These are phyloP conservation scores for Penicillium coprophilum DNA, from an alignment of 495 filamentous ascomycete species.

Conservation along the genomic window DNA sequence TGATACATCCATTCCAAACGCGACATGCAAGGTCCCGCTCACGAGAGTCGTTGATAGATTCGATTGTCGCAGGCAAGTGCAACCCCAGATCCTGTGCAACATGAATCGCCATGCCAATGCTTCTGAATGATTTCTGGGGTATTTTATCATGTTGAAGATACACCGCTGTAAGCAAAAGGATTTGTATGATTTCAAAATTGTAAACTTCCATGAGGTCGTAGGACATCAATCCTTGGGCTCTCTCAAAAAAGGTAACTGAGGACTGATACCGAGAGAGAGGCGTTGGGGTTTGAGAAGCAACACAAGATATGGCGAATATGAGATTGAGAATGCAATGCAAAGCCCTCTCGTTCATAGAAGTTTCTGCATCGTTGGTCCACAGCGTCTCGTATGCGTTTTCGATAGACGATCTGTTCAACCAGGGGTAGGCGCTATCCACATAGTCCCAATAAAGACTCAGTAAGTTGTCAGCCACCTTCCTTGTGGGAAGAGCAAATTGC, in stretches of 20 bases:
- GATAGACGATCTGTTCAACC: conserved; percentile 17
- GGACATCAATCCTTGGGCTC: conserved; percentile 19
- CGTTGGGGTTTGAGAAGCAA: conserved; percentile 17
- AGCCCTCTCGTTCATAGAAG: conserved; percentile 17
- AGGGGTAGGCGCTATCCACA: conserved; percentile 23
- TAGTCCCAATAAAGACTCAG: conserved; percentile 24
- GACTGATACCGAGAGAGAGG: conserved; percentile 14
- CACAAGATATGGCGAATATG: conserved; percentile 21
- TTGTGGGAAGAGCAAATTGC: conserved; percentile 22
- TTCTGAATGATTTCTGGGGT: conserved; percentile 17
- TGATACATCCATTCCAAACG: conserved; percentile 28
- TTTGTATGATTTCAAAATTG: conserved; percentile 24
- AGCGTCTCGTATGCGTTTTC: conserved; percentile 19
- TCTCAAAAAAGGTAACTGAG: conserved; percentile 9
- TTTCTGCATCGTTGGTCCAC: conserved; percentile 16
- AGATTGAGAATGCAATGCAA: conserved; percentile 20
- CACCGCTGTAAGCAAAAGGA: conserved; percentile 23
- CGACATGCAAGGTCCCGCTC: conserved; percentile 19
- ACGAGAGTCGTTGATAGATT: conserved; percentile 15
- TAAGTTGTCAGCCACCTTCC: conserved; percentile 22
- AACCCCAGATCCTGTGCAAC: conserved; percentile 63
- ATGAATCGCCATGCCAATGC: conserved; percentile 58
- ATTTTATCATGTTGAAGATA: conserved; percentile 23
- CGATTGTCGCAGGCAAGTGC: conserved; percentile 48
- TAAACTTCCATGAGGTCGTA: conserved; percentile 16